Percentiles rank a stretch among this genome's conserved stretches.
Evolutionary conservation across 1,139 yeast genomes (phyloP).

Genomic region (Nakaseomyces delphensis): DNA sequence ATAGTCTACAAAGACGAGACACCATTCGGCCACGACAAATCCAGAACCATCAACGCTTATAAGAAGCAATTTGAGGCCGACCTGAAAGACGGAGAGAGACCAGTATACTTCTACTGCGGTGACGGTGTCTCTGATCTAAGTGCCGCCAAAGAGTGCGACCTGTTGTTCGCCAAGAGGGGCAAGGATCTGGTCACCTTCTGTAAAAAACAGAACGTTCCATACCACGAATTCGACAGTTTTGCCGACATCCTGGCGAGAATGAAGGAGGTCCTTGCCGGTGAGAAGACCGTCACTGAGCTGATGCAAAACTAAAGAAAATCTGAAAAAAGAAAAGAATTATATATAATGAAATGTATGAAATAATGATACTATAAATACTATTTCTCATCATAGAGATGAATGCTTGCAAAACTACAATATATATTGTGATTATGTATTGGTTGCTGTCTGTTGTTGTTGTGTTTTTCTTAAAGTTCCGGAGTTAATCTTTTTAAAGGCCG

Average conservation of each 20-base stretch:
- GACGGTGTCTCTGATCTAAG: constrained; percentile 94
- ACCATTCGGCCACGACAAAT: constrained; percentile 90
- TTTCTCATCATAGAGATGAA: no score
- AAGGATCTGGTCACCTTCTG: constrained; percentile 83
- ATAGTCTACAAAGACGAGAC: constrained; percentile 80
- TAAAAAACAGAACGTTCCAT: constrained; percentile 70
- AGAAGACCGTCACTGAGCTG: constrained; percentile 36
- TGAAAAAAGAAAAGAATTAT: not conserved
- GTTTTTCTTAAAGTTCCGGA: no score
- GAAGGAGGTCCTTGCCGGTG: constrained; percentile 39
- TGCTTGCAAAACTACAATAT: no score
- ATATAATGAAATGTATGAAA: not conserved
- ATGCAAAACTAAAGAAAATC: constrained; percentile 30
- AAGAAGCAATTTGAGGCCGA: constrained; percentile 37
- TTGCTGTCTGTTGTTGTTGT: no score
- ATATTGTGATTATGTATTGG: no score
- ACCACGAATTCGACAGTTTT: constrained; percentile 70
- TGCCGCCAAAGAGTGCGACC: constrained; percentile 91
- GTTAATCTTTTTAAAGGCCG: not conserved
- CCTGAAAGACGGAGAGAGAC: constrained; percentile 36
- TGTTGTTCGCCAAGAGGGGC: constrained; percentile 88
- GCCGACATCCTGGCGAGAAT: constrained; percentile 58
- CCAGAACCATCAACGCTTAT: constrained; percentile 67
- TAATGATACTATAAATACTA: not conserved
- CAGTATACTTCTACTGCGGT: constrained; percentile 80